phyloP scores from a whole-genome alignment of 768 basidiomycete genomes.

The Agrocybe praecox region DNA sequence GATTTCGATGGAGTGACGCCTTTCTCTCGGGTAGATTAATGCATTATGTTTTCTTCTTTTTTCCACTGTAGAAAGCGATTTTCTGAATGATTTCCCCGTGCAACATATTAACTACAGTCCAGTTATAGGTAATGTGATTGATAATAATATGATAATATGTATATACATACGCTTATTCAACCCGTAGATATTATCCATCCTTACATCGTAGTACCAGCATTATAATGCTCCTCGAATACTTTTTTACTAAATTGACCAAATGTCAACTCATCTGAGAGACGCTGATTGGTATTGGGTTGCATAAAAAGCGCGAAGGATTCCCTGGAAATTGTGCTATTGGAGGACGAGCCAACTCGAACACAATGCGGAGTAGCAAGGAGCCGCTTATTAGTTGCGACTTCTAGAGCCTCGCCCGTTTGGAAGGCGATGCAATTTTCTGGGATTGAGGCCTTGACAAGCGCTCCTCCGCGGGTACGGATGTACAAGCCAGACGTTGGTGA shows the following conservation, averaged over 20 bases:
- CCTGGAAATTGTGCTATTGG: conserved; percentile 57
- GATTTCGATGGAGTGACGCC: too few species aligned
- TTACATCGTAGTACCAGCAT: conserved; percentile 26
- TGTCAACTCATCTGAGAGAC: conserved; percentile 68
- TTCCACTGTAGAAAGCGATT: conserved; percentile 16
- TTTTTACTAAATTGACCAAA: conserved; percentile 92
- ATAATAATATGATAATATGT: conserved; percentile 8
- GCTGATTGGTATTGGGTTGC: conserved; percentile 85
- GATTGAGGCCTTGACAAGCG: conserved; percentile 82
- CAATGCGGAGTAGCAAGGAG: conserved; percentile 95
- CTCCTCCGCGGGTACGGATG: conserved; percentile 83
- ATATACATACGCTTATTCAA: conserved; percentile 2
- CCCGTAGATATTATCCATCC: neutral
- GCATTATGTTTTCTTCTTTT: conserved; percentile 49
- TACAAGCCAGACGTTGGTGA: conserved; percentile 84
- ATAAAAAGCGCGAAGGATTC: conserved; percentile 92
- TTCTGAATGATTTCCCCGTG: too few species aligned
- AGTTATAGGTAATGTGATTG: neutral
- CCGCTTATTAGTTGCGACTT: conserved; percentile 80
- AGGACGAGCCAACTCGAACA: conserved; percentile 69
- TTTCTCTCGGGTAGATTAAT: too few species aligned
- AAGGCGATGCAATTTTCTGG: conserved; percentile 88
- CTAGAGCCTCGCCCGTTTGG: conserved; percentile 95
- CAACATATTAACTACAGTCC: too few species aligned
- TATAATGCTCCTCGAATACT: conserved; percentile 66